Evolutionary conservation across 1,284 basidiomycete genomes (phyloP), one percentile per base, ranked within the genome.

Genomic region (Papiliotrema laurentii): DNA sequence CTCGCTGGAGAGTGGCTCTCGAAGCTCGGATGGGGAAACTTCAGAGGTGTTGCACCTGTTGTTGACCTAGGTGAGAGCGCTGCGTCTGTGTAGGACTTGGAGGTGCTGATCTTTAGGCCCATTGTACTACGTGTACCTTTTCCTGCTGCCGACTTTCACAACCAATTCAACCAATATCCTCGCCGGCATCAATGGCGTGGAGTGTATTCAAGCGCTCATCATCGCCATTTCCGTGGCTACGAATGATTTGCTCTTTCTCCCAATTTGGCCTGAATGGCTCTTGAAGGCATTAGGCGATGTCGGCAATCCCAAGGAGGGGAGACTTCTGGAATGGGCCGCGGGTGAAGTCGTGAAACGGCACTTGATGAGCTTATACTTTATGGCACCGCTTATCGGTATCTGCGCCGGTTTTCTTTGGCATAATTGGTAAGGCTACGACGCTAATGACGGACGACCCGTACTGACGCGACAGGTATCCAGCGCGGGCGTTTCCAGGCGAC

Each of bases 101-200:
- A 41, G 4, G 3, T 25, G 24, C 41, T 43, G 27, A 43, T 26
- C 19, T 36, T 38, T 55, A 90, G 93, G 92, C 2, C 89, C 89
- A 0, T 74, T 97, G 14, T 98, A 98, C 75, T 98, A 98, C 72
- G 56, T 94, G 41, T 99, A 97, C 77, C 97, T 99, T 85, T 83
- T 89, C 5, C 76, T 97, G 30, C 79, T 99, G 9, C 97, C 93
- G 14, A 98, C 91, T 0, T 99, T 98, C 71, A 85, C 90, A 51
- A 97, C 93, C 13, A 98, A 99, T 75, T 88, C 87, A 71, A 97
- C 98, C 80, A 99, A 99, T 73, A 98, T 99, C 61, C 83, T 99
- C 7, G 96, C 94, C 3, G 96, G 96, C 5, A 89, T 97, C 63
- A 98, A 98, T 68, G 96, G 94, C 11, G 86, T 96, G 1, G 96